Base-by-base conservation (phyloP, 176 grass and related monocot genomes). In the Phragmites australis region DNA sequence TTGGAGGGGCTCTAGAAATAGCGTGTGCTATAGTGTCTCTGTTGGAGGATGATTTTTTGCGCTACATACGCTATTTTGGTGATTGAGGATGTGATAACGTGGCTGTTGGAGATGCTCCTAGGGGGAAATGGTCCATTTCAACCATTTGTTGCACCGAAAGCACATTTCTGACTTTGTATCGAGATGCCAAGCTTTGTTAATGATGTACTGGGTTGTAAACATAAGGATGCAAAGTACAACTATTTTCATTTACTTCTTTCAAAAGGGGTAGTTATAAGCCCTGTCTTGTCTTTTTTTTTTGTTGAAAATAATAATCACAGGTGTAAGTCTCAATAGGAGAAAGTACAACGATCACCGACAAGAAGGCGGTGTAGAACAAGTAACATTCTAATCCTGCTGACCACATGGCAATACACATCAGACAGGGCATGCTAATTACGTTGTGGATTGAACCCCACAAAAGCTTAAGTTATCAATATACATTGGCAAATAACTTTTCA, bases 251-350 rank as follows among this genome's bases (percentile, higher is more conserved):
- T 27, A 22, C 6, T 68, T n/a, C n/a, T 37, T 37, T 71, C 27
- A 6, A 46, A 77, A 30, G 31, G 55, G 16, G 23, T 9, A 26
- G 9, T 82, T 44, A 45, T 1, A 5, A 21, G 18, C 34, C 5
- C 5, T 37, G 5, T 37, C 34, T 37, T 37, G 34, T 37, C 34
- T 2, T 37, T 37, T 37, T 37, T 37, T 37, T 2, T 37, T 37
- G 2, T n/a, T 9, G 27, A 56, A 53, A 47, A 84, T 23, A 51
- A 64, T 10, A 68, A 84, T 34, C 59, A 80, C 22, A 78, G 1
- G 68, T 79, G 8, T 18, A 46, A 77, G 3, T 30, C 27, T 65
- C 8, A 19, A 70, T 19, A 37, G 23, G 16, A 52, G 29, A 52
- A 25, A 9, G n/a, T 13, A 34, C 22, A 65, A 61, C 27, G 58